Conservation (phyloP, 2,329 filamentous ascomycete genomes). For the Cryphonectria radicalis region DNA sequence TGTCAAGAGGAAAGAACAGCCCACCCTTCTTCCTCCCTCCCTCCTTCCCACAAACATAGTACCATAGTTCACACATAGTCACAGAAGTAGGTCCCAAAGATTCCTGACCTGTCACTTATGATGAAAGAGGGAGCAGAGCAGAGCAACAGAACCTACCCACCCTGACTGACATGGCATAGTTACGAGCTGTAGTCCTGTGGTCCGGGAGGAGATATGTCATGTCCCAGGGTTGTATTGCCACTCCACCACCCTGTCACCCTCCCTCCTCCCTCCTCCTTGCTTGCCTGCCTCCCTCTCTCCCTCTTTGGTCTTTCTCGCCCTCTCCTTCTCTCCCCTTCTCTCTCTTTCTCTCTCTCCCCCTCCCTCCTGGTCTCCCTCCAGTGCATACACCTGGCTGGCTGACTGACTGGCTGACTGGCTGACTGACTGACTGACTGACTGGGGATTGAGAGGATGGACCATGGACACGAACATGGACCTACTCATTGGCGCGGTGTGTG, state of each 20-base stretch:
- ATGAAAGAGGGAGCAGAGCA: slow-evolving; percentile 11
- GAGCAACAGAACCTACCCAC: not conserved
- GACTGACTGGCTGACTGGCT: not conserved
- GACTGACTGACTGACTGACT: too few relatives aligned
- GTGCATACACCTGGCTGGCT: not conserved
- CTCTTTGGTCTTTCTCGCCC: not conserved
- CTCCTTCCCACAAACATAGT: not conserved
- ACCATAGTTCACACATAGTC: not conserved
- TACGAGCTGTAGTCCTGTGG: slow-evolving; percentile 4
- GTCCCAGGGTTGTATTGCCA: not conserved
- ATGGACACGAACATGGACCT: not conserved
- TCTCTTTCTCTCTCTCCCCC: not conserved
- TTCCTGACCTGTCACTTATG: slow-evolving; percentile 13
- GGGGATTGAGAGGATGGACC: not conserved
- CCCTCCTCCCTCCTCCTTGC: not conserved
- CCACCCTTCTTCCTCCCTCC: not conserved
- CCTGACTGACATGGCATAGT: not conserved
- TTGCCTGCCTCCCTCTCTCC: too few relatives aligned
- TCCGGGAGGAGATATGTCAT: not conserved
- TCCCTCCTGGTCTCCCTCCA: not conserved
- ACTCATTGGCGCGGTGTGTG: not conserved
- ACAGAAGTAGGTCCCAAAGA: not conserved
- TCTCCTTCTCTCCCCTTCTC: not conserved
- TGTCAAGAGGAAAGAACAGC: not conserved
- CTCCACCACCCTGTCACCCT: not conserved